Conservation (phyloP, 495 filamentous ascomycete species). For the Viridothelium virens region DNA sequence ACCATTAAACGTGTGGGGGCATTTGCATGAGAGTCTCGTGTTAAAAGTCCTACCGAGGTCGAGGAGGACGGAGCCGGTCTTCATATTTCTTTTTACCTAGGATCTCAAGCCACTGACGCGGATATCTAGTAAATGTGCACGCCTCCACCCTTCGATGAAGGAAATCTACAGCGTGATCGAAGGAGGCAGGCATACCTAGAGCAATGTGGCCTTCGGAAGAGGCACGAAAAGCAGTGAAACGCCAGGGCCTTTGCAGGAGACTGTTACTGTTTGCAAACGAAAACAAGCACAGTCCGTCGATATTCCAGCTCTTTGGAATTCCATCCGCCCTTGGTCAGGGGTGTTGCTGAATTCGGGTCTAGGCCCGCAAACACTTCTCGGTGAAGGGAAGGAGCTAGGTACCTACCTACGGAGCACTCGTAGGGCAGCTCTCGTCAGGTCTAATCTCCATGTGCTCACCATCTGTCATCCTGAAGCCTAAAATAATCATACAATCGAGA, state of each 20-base stretch:
- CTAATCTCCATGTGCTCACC: background rate
- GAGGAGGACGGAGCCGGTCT: background rate
- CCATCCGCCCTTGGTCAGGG: background rate
- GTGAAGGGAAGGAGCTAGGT: background rate
- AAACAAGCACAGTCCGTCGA: background rate
- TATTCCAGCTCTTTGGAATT: background rate
- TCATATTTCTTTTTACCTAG: background rate
- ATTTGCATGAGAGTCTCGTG: background rate
- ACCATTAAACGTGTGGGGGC: too few species aligned
- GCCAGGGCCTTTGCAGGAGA: background rate
- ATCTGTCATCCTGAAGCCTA: background rate
- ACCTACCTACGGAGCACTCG: too few species aligned
- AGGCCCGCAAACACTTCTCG: background rate
- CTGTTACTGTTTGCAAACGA: background rate
- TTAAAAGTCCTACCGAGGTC: background rate
- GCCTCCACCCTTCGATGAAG: background rate
- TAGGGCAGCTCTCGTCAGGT: too few species aligned
- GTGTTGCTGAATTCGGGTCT: background rate
- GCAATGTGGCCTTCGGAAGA: background rate
- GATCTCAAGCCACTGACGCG: background rate
- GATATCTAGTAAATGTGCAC: background rate
- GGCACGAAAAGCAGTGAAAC: background rate
- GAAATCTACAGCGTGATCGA: background rate
- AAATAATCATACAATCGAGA: background rate
- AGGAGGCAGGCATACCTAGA: background rate